These are phyloP conservation scores for Lasiosphaeria hispida DNA, from an alignment of 495 filamentous ascomycete genomes.

Conservation along the genomic window DNA sequence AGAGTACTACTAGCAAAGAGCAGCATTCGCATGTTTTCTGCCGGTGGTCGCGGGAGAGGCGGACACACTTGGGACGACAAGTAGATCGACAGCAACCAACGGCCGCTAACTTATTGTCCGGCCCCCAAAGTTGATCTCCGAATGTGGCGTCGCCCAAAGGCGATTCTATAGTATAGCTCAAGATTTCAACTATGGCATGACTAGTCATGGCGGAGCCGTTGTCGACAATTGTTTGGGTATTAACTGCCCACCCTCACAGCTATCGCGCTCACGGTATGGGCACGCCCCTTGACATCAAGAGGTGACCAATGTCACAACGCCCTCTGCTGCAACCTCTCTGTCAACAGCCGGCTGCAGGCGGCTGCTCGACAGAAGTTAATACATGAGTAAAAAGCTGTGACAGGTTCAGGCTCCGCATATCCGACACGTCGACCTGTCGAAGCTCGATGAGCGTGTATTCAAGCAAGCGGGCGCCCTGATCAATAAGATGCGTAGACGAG, in stretches of 20 bases:
- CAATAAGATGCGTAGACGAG: constrained; percentile 9
- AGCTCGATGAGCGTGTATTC: background rate
- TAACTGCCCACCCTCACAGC: constrained; percentile 18
- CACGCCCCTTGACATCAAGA: background rate
- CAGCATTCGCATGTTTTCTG: background rate
- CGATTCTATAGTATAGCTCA: constrained; percentile 11
- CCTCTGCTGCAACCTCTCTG: constrained; percentile 1
- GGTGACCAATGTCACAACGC: constrained; percentile 9
- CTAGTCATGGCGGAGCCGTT: constrained; percentile 10
- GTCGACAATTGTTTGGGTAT: constrained; percentile 14
- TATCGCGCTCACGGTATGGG: background rate
- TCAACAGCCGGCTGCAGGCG: constrained; percentile 6
- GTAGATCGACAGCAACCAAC: constrained; percentile 2
- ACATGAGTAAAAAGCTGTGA: background rate
- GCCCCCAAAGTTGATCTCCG: constrained; percentile 14
- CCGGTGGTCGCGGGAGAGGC: background rate
- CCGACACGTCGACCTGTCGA: constrained; percentile 9
- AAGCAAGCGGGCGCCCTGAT: constrained; percentile 3
- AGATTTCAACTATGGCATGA: constrained; percentile 12
- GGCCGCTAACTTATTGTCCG: background rate
- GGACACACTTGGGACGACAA: constrained; percentile 4
- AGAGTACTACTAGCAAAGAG: background rate
- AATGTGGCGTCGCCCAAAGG: background rate
- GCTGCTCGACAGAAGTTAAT: constrained; percentile 6
- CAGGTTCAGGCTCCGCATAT: constrained; percentile 9